Evolutionary conservation across 257 asterid species (phyloP).

Genomic region (Capsicum pubescens): DNA sequence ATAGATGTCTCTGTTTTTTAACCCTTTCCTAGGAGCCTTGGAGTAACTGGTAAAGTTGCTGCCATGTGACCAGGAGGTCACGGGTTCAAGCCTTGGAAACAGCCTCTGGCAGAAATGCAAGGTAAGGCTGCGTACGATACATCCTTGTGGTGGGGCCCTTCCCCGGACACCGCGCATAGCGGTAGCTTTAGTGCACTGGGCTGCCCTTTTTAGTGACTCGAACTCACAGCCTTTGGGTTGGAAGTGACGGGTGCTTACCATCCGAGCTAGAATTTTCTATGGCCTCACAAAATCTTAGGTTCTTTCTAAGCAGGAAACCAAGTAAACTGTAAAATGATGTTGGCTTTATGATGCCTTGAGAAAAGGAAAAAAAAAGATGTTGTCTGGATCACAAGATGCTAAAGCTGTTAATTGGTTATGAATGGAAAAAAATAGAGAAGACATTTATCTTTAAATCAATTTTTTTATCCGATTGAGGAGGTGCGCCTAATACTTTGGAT

Average conservation of each 20-base stretch:
- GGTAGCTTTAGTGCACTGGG: too few relatives aligned
- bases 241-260: too few relatives aligned
- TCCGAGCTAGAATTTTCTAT: not conserved
- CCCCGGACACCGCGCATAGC: too few relatives aligned
- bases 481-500: not conserved
- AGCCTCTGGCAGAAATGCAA: too few relatives aligned
- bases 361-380: not conserved
- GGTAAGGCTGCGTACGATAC: too few relatives aligned
- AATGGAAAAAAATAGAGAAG: not conserved
- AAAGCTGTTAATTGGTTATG: constrained; percentile 21
- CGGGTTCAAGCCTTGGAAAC: too few relatives aligned
- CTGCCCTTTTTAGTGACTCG: too few relatives aligned
- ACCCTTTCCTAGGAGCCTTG: too few relatives aligned
- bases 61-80: too few relatives aligned
- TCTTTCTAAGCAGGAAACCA: not conserved
- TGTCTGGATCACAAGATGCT: not conserved
- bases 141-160: too few relatives aligned
- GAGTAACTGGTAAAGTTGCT: too few relatives aligned
- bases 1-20: not conserved
- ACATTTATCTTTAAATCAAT: not conserved
- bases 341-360: not conserved
- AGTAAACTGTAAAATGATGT: not conserved
- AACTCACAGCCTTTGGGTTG: too few relatives aligned
- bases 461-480: not conserved
- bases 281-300: constrained; percentile 20